Evolutionary conservation across 768 basidiomycete genomes (phyloP).

Genomic region (Naganishia vaughanmartiniae): DNA sequence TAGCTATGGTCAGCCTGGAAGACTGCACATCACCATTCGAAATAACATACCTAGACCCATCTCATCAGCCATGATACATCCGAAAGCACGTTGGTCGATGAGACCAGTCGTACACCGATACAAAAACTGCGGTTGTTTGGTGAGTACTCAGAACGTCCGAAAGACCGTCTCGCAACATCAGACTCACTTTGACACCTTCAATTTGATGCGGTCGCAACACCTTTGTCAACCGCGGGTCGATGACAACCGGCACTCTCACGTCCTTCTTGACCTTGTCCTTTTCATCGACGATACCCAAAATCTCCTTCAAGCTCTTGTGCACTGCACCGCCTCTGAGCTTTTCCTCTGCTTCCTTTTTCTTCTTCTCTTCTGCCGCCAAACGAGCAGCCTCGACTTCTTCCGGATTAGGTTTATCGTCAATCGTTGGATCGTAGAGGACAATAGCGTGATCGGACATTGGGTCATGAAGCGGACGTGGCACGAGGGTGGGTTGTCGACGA

Average conservation of each 20-base stretch:
- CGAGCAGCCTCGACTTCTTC: slow-evolving; percentile 43
- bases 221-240: slow-evolving; percentile 81
- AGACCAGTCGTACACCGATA: slow-evolving; percentile 93
- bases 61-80: slow-evolving; percentile 98
- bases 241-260: slow-evolving; percentile 90
- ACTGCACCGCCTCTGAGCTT: slow-evolving; percentile 66
- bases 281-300: slow-evolving; percentile 52
- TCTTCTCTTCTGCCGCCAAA: slow-evolving; percentile 62
- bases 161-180: background rate
- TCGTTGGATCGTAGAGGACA: slow-evolving; percentile 92
- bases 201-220: slow-evolving; percentile 95
- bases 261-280: slow-evolving; percentile 57
- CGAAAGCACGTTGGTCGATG: slow-evolving; percentile 76
- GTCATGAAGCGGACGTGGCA: slow-evolving; percentile 90
- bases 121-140: slow-evolving; percentile 65
- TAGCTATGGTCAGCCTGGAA: background rate
- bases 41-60: slow-evolving; percentile 75
- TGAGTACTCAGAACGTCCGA: background rate
- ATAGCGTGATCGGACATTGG: slow-evolving; percentile 98
- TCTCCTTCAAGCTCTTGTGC: slow-evolving; percentile 80
- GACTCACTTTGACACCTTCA: slow-evolving; percentile 86
- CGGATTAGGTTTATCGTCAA: slow-evolving; percentile 62
- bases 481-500: slow-evolving; percentile 71
- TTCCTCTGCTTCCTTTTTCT: slow-evolving; percentile 68
- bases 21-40: background rate